These are phyloP conservation scores for Cyphellophora attinorum DNA, from an alignment of 2,329 filamentous ascomycete genomes.

Conservation along the genomic window DNA sequence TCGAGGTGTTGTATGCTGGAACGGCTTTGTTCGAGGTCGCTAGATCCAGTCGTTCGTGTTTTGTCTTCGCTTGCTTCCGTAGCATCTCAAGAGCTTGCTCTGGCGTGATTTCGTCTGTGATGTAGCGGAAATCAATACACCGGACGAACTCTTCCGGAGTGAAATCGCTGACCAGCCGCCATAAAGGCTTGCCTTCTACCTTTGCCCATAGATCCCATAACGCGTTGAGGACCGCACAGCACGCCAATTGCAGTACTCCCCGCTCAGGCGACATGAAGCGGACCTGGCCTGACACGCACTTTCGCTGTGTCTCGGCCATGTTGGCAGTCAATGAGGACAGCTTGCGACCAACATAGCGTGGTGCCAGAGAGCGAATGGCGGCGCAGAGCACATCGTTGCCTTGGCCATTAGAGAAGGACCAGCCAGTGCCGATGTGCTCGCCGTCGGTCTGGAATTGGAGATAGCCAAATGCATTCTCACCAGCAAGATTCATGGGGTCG, in stretches of 20 bases:
- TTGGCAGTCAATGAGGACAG: constrained; percentile 36
- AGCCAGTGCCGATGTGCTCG: constrained; percentile 73
- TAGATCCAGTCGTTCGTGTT: constrained; percentile 61
- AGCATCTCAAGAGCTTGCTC: constrained; percentile 70
- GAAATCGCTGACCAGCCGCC: too few species aligned
- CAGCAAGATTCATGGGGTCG: constrained; percentile 91
- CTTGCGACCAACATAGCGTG: constrained; percentile 70
- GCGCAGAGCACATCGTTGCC: constrained; percentile 83
- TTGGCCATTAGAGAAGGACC: constrained; percentile 44
- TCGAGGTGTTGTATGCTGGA: constrained; percentile 81
- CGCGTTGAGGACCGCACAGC: too few species aligned
- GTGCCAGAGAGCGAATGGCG: too few species aligned
- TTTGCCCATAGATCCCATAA: too few species aligned
- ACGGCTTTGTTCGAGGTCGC: constrained; percentile 66
- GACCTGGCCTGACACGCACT: too few species aligned
- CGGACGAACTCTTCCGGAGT: too few species aligned
- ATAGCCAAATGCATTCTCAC: constrained; percentile 81
- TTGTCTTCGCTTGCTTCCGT: constrained; percentile 54
- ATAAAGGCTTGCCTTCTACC: too few species aligned
- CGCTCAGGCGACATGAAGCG: too few species aligned
- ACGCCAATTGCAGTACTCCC: too few species aligned
- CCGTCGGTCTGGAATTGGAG: constrained; percentile 82
- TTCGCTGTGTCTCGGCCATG: constrained; percentile 50
- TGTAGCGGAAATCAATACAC: too few species aligned
- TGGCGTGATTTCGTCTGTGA: constrained; percentile 84